A percentile compares a stretch with the other conserved stretches of the same genome.
These are phyloP conservation scores for Phyllosticta citrichinensis DNA, from an alignment of 2,329 filamentous ascomycete genomes.

Conservation along the genomic window DNA sequence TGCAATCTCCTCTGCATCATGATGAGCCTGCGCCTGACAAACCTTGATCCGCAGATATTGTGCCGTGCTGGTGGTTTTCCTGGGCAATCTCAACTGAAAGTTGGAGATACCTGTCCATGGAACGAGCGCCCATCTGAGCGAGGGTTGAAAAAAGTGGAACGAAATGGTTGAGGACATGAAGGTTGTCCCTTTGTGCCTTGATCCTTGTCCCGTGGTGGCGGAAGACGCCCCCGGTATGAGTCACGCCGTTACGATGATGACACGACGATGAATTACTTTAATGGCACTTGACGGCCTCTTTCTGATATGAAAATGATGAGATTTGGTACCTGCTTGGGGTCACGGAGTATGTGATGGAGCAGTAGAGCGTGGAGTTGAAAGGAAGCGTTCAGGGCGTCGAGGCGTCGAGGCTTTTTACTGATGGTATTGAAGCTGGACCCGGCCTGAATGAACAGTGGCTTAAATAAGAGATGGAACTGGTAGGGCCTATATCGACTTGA, in stretches of 20 bases:
- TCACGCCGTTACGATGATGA: neutral
- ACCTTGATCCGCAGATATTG: slow-evolving; percentile 1
- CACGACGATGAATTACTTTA: neutral
- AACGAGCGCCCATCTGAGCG: too few species aligned
- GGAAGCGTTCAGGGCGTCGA: too few species aligned
- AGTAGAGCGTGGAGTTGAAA: too few species aligned
- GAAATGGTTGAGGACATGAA: too few species aligned
- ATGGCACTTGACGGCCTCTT: neutral
- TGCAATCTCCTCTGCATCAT: neutral
- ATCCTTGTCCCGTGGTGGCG: neutral
- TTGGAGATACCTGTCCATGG: neutral
- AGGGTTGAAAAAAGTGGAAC: too few species aligned
- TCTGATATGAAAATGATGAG: neutral
- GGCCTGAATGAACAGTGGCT: too few species aligned
- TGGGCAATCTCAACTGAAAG: slow-evolving; percentile 8
- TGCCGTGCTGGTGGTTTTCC: slow-evolving; percentile 11
- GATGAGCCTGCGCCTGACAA: neutral
- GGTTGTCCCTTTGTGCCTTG: neutral
- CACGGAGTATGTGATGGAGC: too few species aligned
- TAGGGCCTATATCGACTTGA: neutral
- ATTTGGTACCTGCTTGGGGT: neutral
- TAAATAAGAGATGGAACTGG: too few species aligned
- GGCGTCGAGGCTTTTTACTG: too few species aligned
- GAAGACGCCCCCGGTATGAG: neutral
- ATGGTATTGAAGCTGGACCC: too few species aligned